A percentile compares a stretch with the other conserved stretches of the same genome.
Conservation (phyloP, 768 basidiomycete genomes). For the Mycena pura region DNA sequence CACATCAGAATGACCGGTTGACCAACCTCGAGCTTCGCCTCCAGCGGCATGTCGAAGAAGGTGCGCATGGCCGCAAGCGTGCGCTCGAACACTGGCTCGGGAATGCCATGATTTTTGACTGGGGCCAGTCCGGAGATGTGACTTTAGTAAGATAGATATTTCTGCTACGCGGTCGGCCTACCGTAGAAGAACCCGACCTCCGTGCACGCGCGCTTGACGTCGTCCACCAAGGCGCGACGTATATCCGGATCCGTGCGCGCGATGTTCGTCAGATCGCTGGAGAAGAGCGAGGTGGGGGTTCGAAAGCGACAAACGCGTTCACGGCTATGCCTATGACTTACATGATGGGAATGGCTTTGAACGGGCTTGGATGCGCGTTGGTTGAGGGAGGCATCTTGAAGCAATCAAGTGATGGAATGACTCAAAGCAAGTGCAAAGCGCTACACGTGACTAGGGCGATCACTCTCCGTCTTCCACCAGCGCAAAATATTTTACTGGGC, state of each 20-base stretch:
- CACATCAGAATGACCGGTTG: background rate
- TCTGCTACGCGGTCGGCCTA: constrained; percentile 35
- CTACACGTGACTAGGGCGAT: too few relatives aligned
- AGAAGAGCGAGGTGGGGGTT: background rate
- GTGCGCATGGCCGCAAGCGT: constrained; percentile 56
- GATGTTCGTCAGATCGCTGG: constrained; percentile 49
- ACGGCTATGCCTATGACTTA: too few relatives aligned
- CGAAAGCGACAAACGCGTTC: too few relatives aligned
- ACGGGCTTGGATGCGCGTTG: constrained; percentile 19
- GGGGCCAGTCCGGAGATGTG: background rate
- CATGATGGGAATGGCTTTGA: constrained; percentile 49
- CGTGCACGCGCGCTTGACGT: constrained; percentile 78
- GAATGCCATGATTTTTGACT: constrained; percentile 83
- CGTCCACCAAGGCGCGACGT: constrained; percentile 54
- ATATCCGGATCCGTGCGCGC: constrained; percentile 42
- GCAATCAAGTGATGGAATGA: too few relatives aligned
- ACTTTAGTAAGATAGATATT: background rate
- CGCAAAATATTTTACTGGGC: too few relatives aligned
- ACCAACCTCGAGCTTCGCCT: constrained; percentile 69
- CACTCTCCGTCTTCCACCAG: too few relatives aligned
- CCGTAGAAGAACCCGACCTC: constrained; percentile 88
- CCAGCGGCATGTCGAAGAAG: constrained; percentile 73
- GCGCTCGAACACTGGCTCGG: constrained; percentile 52
- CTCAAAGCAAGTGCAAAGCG: too few relatives aligned
- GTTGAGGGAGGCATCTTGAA: too few relatives aligned